A percentile compares a stretch with the other conserved stretches of the same genome.
Evolutionary conservation across 257 asterid species (phyloP).

Genomic region (Solanum habrochaites): DNA sequence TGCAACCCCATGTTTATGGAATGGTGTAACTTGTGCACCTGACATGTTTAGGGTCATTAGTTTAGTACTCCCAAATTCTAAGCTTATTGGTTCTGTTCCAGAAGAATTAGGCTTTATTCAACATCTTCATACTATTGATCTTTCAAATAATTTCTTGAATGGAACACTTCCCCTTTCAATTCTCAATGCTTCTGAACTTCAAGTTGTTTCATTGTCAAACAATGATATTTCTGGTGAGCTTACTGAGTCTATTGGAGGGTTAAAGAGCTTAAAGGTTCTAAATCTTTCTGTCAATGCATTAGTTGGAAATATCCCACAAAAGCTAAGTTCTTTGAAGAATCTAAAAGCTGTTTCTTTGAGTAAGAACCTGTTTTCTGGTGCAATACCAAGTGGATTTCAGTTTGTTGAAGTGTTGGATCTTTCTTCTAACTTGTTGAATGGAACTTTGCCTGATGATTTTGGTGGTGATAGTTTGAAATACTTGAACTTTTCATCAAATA

Average conservation of each 20-base stretch:
- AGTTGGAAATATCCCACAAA: slow-evolving; percentile 40
- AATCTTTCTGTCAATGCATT: slow-evolving; percentile 55
- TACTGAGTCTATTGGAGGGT: slow-evolving; percentile 11
- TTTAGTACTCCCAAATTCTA: slow-evolving; percentile 44
- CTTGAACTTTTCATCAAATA: slow-evolving; percentile 74
- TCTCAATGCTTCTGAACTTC: slow-evolving; percentile 49
- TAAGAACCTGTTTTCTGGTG: slow-evolving; percentile 43
- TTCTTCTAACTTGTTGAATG: slow-evolving; percentile 54
- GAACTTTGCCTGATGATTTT: slow-evolving; percentile 58
- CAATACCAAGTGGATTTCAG: slow-evolving; percentile 31
- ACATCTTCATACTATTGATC: slow-evolving; percentile 49
- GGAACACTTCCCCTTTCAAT: slow-evolving; percentile 62
- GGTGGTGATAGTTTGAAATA: slow-evolving; percentile 47
- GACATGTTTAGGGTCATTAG: slow-evolving; percentile 31
- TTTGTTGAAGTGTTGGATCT: slow-evolving; percentile 44
- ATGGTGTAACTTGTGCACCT: slow-evolving; percentile 53
- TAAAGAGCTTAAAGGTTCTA: slow-evolving; percentile 21
- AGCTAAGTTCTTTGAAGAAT: slow-evolving; percentile 20
- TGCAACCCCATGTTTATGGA: slow-evolving; percentile 67
- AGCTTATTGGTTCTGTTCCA: slow-evolving; percentile 50
- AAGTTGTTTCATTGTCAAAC: slow-evolving; percentile 34
- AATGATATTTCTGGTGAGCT: slow-evolving; percentile 44
- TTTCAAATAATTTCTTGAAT: slow-evolving; percentile 55
- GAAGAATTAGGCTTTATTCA: slow-evolving; percentile 56
- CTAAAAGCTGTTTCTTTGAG: slow-evolving; percentile 47